A percentile compares a stretch with the other conserved stretches of the same genome.
These are phyloP conservation scores for Cladosporium sphaerospermum DNA, from an alignment of 2,329 filamentous ascomycete genomes.

Conservation along the genomic window DNA sequence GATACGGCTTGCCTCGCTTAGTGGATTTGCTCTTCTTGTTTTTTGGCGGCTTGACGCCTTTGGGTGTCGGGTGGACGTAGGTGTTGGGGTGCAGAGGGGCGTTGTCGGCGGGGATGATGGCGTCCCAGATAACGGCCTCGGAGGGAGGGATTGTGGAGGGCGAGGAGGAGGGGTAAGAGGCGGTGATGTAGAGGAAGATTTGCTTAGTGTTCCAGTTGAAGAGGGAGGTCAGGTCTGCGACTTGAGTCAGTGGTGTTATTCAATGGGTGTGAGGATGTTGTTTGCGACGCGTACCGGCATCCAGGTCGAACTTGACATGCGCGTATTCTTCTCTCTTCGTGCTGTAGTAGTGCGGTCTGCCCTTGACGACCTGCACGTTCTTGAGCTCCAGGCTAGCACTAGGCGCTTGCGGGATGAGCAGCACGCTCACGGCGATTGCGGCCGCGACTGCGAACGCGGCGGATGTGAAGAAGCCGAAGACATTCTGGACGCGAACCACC, in stretches of 20 bases:
- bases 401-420: conserved; percentile 64
- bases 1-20: conserved; percentile 25
- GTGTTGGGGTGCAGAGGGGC: conserved; percentile 49
- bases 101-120: conserved; percentile 73
- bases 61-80: conserved; percentile 45
- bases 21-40: conserved; percentile 16
- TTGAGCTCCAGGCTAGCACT: conserved; percentile 58
- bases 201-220: conserved; percentile 99
- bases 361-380: conserved; percentile 83
- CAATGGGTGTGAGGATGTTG: background rate
- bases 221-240: conserved; percentile 70
- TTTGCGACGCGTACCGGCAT: conserved; percentile 52
- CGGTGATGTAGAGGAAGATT: conserved; percentile 92
- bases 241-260: conserved; percentile 8
- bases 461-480: conserved; percentile 97
- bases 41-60: conserved; percentile 15
- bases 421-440: conserved; percentile 73
- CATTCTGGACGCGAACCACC: conserved; percentile 77
- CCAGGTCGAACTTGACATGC: conserved; percentile 85
- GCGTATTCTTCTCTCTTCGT: conserved; percentile 92
- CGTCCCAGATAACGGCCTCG: conserved; percentile 89
- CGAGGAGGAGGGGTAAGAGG: conserved; percentile 52
- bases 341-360: conserved; percentile 93
- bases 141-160: conserved; percentile 35
- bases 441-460: conserved; percentile 76